Evolutionary conservation across 164 flowering plant species (phyloP), one percentile per base, ranked within the genome.

Genomic region (Piper betle): DNA sequence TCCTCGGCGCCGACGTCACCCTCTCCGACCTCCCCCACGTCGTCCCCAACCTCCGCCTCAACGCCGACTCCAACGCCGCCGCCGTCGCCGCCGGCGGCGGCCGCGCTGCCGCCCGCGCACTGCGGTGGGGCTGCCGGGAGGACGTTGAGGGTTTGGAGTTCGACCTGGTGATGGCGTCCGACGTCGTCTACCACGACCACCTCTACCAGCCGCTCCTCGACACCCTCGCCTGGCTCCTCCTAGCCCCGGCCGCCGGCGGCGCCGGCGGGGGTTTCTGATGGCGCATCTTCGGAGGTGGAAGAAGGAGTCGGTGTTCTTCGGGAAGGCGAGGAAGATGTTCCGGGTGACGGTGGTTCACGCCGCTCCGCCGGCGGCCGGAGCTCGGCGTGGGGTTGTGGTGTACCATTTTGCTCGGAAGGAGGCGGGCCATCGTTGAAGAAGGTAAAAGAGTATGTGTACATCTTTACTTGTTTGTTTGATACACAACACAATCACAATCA

Each of bases 231-330:
- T 80, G 61, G 58, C 67, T 88, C 59, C 8, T 86, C n/a, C n/a
- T n/a, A n/a, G n/a, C n/a, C 68, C 18, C 9, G 25, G 43, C 33
- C 17, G 58, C 33, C 17, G 58, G 37, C 1, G 57, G 58, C 62
- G 61, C 43, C 2, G n/a, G 53, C 33, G 43, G 46, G 77, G 65
- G 66, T 83, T 90, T 40, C 65, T 91, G 66, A 91, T 91, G 97
- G 84, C 88, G 19, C 99, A 94, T 67, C 68, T 85, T 25, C 82
- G 74, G 81, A 82, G 99, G 81, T 88, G 96, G 97, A 91, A 88
- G 79, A 91, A 94, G 79, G 99, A 74, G 3, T 66, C 75, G 17
- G 58, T 56, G 2, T 83, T 86, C 71, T 86, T 86, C 77, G 78
- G 69, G 71, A 83, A 69, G 64, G 92, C 92, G 15, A 82, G 68